Evolutionary conservation across 805 yeast species (phyloP).

Genomic region (Candida tammaniensis): DNA sequence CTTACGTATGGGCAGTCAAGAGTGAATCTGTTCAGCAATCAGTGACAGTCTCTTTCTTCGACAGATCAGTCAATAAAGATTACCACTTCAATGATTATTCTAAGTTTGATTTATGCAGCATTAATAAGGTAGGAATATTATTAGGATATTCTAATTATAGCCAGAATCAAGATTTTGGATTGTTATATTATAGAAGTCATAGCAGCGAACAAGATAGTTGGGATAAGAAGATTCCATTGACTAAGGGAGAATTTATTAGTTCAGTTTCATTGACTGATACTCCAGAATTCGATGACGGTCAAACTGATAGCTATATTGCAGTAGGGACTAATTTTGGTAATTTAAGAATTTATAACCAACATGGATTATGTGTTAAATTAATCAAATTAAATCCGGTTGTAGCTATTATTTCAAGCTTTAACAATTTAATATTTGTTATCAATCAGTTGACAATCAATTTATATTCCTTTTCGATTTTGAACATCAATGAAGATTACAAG

Average conservation of each 20-base stretch:
- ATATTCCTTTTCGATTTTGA: slow-evolving; percentile 48
- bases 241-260: slow-evolving; percentile 57
- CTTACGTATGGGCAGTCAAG: slow-evolving; percentile 77
- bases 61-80: slow-evolving; percentile 68
- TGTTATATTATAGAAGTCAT: slow-evolving; percentile 68
- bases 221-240: slow-evolving; percentile 60
- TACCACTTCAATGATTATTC: slow-evolving; percentile 80
- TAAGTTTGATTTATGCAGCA: slow-evolving; percentile 70
- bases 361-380: slow-evolving; percentile 69
- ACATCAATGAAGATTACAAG: slow-evolving; percentile 37
- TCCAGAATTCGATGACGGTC: slow-evolving; percentile 9
- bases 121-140: slow-evolving; percentile 64
- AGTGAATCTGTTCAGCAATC: slow-evolving; percentile 44
- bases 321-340: slow-evolving; percentile 78
- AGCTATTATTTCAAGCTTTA: slow-evolving; percentile 62
- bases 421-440: slow-evolving; percentile 51
- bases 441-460: slow-evolving; percentile 34
- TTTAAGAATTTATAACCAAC: slow-evolving; percentile 64
- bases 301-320: slow-evolving; percentile 44
- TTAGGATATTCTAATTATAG: slow-evolving; percentile 45
- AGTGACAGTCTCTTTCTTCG: slow-evolving; percentile 86
- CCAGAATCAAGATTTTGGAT: slow-evolving; percentile 16
- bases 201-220: slow-evolving; percentile 61
- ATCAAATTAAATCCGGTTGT: slow-evolving; percentile 73
- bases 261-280: slow-evolving; percentile 55